Base-by-base conservation (phyloP, 768 basidiomycete species). In the Cubamyces sp. region DNA sequence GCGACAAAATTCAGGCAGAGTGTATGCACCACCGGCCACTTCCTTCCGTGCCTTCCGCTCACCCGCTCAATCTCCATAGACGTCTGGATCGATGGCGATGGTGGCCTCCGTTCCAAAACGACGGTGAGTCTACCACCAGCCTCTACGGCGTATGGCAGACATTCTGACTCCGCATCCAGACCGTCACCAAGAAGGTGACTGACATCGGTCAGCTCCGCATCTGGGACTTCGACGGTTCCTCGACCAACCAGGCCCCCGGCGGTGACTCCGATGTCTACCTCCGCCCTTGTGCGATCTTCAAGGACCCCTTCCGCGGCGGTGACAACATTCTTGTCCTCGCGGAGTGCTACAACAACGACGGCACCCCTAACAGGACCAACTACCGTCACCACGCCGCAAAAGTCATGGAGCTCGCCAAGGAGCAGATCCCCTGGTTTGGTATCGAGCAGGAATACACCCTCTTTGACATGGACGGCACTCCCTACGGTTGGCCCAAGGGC, bases 211-310 rank as follows among this genome's bases (percentile, higher is more conserved):
- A 94, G 71, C 91, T 98, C 68, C 94, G 96, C 71, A 86, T 92
- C 75, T 99, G 96, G 96, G 96, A 98, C 82, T 99, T 99, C 73
- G 96, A 99, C 74, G 96, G 96, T 70, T 96, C 94, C 51, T 96
- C 93, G 43, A 97, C 96, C 74, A 93, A 93, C 78, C 97, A 99
- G 76, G 97, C 97, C 19, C 94, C 96, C 16, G 96, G 96, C 40
- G 70, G 83, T 73, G 91, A 99, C 80, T 99, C 97, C 8, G 97
- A 98, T 74, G 91, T 99, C 79, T 96, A 94, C 79, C 95, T 99
- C 70, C 92, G 96, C 68, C 97, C 97, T 50, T 94, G 87, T 60
- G 88, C 96, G 70, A 94, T 95, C 81, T 99, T 97, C 89, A 95
- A 91, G 71, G 97, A 99, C 74, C 97, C 97, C 57, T 99, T 98